Conservation (phyloP, 306 rosid species). For the Corylus heterophylla region DNA sequence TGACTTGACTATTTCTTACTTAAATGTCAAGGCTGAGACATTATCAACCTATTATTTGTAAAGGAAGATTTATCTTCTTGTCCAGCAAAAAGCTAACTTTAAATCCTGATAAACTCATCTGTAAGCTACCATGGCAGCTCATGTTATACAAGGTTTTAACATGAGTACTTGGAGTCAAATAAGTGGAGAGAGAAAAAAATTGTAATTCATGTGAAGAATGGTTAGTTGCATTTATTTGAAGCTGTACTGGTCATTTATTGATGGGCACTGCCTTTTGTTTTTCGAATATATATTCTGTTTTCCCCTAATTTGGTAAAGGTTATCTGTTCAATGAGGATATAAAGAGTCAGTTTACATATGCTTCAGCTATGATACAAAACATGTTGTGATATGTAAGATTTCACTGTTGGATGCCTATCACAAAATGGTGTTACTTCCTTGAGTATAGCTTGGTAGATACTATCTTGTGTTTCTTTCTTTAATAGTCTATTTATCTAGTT, state of each 20-base stretch:
- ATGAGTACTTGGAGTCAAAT: not conserved
- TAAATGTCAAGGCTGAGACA: not conserved
- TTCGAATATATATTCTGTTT: not conserved
- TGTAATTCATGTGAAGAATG: not conserved
- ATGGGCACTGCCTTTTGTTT: not conserved
- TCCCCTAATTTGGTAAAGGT: not conserved
- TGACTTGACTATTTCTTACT: conserved; percentile 2
- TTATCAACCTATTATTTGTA: not conserved
- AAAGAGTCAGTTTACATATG: not conserved
- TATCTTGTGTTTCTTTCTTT: not conserved
- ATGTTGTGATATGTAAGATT: not conserved
- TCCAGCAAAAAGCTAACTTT: not conserved
- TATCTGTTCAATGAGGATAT: not conserved
- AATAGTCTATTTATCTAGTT: not conserved
- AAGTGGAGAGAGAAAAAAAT: not conserved
- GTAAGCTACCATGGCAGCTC: not conserved
- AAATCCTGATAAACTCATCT: not conserved
- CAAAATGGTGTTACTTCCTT: not conserved
- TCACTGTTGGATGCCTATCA: not conserved
- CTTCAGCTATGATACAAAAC: not conserved
- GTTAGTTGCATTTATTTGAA: not conserved
- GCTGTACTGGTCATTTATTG: not conserved
- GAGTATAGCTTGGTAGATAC: not conserved
- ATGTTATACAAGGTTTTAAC: not conserved
- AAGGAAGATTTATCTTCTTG: not conserved